Evolutionary conservation across 2,329 filamentous ascomycete species (phyloP), one percentile per base, ranked within the genome.

Genomic region (Trichoderma harzianum): DNA sequence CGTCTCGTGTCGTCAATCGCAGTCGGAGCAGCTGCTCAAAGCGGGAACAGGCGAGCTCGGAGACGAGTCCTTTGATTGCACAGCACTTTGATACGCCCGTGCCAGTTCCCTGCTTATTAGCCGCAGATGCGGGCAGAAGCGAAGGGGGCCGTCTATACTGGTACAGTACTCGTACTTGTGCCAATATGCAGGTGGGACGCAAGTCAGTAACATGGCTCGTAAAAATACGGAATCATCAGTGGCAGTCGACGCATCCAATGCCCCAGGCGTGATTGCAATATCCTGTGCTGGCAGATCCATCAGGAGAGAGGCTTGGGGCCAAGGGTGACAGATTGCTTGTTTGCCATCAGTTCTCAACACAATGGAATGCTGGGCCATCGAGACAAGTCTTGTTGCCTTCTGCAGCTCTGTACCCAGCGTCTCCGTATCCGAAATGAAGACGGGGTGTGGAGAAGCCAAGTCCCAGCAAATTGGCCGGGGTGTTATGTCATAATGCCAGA

Each of bases 1-100:
- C 55, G 58, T 69, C 34, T 68, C 65, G 66, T 61, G 66, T 69
- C 66, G 36, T 70, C 58, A 62, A 70, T 69, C 58, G 67, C 67
- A 69, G 51, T 69, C 67, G 67, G 67, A 32, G 58, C 57, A 70
- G 67, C 57, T 70, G 67, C 67, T 70, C 58, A 70, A 70, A 70
- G 67, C 58, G 67, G 67, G 67, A 70, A 70, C 67, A 70, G 58
- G 58, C 67, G 57, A 70, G 67, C 53, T 51, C 24, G 36, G 39
- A 32, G 53, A 61, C 55, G 47, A 61, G 55, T 60, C n/a, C 24
- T 63, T 70, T 70, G 67, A 70, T 70, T 63, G 67, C 67, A 63
- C 67, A 47, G 57, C 21, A 63, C 51, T 70, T 63, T 70, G 67
- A 63, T 63, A 63, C 57, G 57, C 57, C 67, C 58, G 67, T 70